Evolutionary conservation across 164 flowering plant genomes (phyloP), one percentile per base, ranked within the genome.

Genomic region (Sedum album): DNA sequence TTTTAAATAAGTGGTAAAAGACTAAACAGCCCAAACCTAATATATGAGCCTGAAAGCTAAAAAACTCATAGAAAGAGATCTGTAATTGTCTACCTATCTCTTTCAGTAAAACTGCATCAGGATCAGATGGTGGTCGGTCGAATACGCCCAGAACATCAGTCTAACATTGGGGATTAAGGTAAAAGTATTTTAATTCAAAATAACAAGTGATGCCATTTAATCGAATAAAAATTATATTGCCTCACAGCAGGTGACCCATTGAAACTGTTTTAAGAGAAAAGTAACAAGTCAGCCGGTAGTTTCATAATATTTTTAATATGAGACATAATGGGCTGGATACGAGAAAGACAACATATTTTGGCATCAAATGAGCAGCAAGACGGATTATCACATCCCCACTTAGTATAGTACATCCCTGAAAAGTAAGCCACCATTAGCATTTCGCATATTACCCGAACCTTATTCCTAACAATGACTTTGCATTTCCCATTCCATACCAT

Each of bases 361-460:
- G 99, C 80, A 76, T 82, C 62, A 90, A 70, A 23, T 76, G 70
- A 66, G 81, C 89, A 35, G 99, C 96, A 71, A 94, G 86, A 79
- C 87, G 86, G 39, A 92, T 94, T 65, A 94, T 94, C 17, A 94
- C 92, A 82, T 94, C 99, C 48, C 99, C 99, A 75, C 99, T 94
- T 78, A 94, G 79, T 64, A 94, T 94, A 68, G 97, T 87, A 86
- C 99, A 91, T 13, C 89, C 99, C 99, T 91, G 88, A 38, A 21
- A 68, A 31, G 64, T 42, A 66, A 55, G 69, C 53, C 15, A 33
- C 74, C 28, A 51, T 61, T 48, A 71, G 70, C 36, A 42, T 17
- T 49, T 49, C 42, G 53, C 65, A 69, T n/a, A 23, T 10, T 66
- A 61, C 20, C 1, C 13, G 26, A 35, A 35, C 7, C 7, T 35